Evolutionary conservation across 2,329 filamentous ascomycete genomes (phyloP).

Genomic region (Arthrobotrys iridis): DNA sequence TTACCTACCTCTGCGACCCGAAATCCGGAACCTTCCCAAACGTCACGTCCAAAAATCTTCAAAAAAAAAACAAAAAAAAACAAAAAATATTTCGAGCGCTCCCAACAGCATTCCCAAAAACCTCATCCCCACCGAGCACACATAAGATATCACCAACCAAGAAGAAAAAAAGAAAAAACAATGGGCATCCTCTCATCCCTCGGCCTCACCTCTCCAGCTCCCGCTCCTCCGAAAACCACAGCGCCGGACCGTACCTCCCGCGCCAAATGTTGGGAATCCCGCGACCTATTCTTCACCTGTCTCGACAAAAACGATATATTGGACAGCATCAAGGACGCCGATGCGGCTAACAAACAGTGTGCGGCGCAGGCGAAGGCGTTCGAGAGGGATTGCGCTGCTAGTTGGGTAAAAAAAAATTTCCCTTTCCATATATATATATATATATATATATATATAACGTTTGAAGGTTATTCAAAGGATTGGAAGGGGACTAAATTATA

Average conservation of each 20-base stretch:
- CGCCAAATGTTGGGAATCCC: conserved; percentile 84
- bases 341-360: conserved; percentile 70
- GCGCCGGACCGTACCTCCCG: conserved; percentile 88
- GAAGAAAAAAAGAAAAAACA: conserved; percentile 42
- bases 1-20: background rate
- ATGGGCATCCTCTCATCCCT: conserved; percentile 68
- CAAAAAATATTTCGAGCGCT: background rate
- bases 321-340: conserved; percentile 73
- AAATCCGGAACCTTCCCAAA: too few relatives aligned
- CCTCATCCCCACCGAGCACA: background rate
- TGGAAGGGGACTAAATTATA: background rate
- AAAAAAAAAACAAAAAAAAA: background rate
- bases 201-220: conserved; percentile 58
- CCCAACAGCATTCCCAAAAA: background rate
- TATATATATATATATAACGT: background rate
- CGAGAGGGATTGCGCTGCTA: conserved; percentile 83
- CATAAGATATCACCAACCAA: background rate
- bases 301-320: conserved; percentile 83
- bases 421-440: conserved; percentile 1
- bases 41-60: background rate
- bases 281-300: conserved; percentile 88
- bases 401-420: conserved; percentile 84
- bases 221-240: conserved; percentile 66
- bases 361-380: conserved; percentile 72
- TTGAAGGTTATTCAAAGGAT: background rate